Evolutionary conservation across 306 rosid species (phyloP), one percentile per base, ranked within the genome.

Genomic region (Pterocarpus santalinus): DNA sequence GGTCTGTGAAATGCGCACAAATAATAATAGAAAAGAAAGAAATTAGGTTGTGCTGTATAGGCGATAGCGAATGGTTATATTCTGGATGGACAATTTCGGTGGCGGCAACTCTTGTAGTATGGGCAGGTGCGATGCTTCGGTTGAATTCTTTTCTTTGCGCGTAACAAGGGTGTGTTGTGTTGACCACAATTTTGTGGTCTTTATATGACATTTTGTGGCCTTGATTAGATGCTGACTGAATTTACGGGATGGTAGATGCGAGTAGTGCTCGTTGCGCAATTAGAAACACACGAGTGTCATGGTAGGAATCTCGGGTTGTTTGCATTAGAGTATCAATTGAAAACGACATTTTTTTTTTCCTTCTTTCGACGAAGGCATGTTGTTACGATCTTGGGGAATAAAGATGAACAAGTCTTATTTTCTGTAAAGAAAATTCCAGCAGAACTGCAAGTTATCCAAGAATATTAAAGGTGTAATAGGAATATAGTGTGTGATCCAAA

Each of bases 171-270:
- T 34, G 79, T 63, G 4, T 10, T 13, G 61, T 16, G 35, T 73
- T 73, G 84, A 73, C 84, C 84, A 64, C 69, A 73, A n/a, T 81
- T 72, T 72, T 53, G 77, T 79, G 77, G 62, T 17, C 55, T 44
- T 7, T 17, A 2, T 30, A 30, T 65, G 14, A 17, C 65, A 17
- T 67, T 43, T 17, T 17, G 66, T 56, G 46, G 44, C 22, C 30
- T 28, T 17, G 14, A 72, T 63, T 63, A 53, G 47, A 80, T 80
- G 74, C 84, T 39, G 2, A 30, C 66, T 28, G 6, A 71, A 60
- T 41, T 56, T 43, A 78, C 34, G 76, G 60, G 76, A 78, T 10
- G 34, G 56, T 66, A 77, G 67, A 67, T 78, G 76, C 76, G 14
- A 69, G 52, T 69, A 51, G 33, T 81, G 84, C 65, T 73, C 75